Evolutionary conservation across 2,329 filamentous ascomycete genomes (phyloP), one percentile per base, ranked within the genome.

Genomic region (Aspergillus clavatus): DNA sequence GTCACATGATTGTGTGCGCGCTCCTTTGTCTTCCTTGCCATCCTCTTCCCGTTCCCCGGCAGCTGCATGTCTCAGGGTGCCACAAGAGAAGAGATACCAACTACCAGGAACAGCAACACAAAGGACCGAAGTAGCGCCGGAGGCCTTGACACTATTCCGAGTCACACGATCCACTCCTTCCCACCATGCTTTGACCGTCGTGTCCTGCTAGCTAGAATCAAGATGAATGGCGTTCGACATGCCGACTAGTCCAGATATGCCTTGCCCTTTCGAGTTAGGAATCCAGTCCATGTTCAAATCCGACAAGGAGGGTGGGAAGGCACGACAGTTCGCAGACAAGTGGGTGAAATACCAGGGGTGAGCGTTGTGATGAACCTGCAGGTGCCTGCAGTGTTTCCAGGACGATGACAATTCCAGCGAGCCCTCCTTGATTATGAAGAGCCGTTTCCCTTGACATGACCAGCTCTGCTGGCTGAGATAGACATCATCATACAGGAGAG

Each of bases 81-180:
- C 31, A 35, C 18, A 18, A 21, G 19, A 16, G 7, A 18, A 35
- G 31, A 10, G 31, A 16, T 19, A 19, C 16, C 10, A 11, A 18
- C 14, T 10, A 35, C 5, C 31, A 21, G 7, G 14, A 35, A 35
- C 4, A 16, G 7, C 14, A 35, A 16, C 12, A 8, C 31, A 19
- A 35, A 11, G 11, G 16, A 16, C 11, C 18, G 16, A 6, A 35
- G 16, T 18, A 14, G 16, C 18, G 11, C n/a, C 14, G 14, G 10
- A 16, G 11, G 10, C 5, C 18, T 35, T 35, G 10, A 35, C 11
- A 12, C 18, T 16, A 35, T 21, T 14, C 31, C 36, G 28, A 46
- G 52, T 56, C 54, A 55, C 54, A 56, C 51, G 52, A 51, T 52
- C 42, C 38, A 38, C 18, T 16, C 31, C 18, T 35, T 12, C 11